phyloP scores from a whole-genome alignment of 495 filamentous ascomycete species.

The Trichocladium antarcticum region DNA sequence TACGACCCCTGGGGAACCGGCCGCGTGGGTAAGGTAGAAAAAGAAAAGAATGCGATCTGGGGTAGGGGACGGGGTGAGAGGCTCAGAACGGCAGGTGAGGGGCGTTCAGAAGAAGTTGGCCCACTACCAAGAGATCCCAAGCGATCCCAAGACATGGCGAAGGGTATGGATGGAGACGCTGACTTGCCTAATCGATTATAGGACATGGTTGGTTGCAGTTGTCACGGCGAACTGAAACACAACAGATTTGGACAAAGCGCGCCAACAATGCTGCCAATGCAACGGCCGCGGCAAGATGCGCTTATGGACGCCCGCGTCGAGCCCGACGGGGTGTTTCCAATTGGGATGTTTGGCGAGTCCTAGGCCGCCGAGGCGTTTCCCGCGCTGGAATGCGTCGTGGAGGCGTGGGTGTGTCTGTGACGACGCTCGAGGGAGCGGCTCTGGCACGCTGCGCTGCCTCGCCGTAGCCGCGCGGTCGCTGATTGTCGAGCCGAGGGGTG shows the following conservation, averaged over 20 bases:
- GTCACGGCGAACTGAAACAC: conserved; percentile 10
- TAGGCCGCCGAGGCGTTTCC: background rate
- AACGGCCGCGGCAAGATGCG: no score
- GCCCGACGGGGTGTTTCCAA: background rate
- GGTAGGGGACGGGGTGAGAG: conserved; percentile 10
- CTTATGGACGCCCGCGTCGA: background rate
- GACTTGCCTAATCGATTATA: conserved; percentile 65
- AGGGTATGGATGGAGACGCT: conserved; percentile 9
- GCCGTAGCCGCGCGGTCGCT: conserved; percentile 7
- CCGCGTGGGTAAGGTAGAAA: conserved; percentile 11
- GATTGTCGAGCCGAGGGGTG: conserved; percentile 3
- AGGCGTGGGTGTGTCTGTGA: background rate
- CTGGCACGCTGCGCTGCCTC: background rate
- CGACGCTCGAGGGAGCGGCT: background rate
- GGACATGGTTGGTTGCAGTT: conserved; percentile 37
- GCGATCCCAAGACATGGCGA: background rate
- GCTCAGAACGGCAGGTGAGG: background rate
- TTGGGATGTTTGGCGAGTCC: background rate
- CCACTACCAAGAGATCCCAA: background rate
- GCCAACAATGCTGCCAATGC: background rate
- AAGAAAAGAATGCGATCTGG: conserved; percentile 10
- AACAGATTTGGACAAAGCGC: no score
- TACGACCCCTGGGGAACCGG: conserved; percentile 1
- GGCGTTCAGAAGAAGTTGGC: background rate
- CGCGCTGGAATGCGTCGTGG: background rate